phyloP scores from a whole-genome alignment of 2,329 filamentous ascomycete species.

The Huntiella abstrusa region DNA sequence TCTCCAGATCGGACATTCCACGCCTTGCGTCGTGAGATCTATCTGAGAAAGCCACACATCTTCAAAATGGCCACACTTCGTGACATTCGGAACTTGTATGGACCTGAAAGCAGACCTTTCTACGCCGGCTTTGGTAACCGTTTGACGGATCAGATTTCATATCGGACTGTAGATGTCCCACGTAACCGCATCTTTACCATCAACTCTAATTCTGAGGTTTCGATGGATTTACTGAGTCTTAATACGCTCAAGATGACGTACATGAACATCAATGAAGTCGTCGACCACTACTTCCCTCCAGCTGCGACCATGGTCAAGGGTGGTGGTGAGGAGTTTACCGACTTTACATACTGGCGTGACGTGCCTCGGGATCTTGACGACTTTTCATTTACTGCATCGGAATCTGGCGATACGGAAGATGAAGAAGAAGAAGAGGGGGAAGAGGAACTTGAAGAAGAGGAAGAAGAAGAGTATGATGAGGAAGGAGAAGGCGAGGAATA shows the following conservation, averaged over 20 bases:
- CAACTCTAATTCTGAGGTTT: slow-evolving; percentile 93
- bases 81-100: slow-evolving; percentile 82
- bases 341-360: slow-evolving; percentile 94
- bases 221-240: slow-evolving; percentile 69
- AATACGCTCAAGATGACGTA: slow-evolving; percentile 96
- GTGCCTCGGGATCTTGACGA: slow-evolving; percentile 67
- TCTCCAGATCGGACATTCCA: slow-evolving; percentile 91
- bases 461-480: slow-evolving; percentile 29
- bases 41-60: slow-evolving; percentile 87
- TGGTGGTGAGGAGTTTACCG: slow-evolving; percentile 85
- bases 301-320: slow-evolving; percentile 71
- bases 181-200: slow-evolving; percentile 93
- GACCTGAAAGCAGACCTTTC: slow-evolving; percentile 59
- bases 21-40: slow-evolving; percentile 77
- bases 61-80: slow-evolving; percentile 98
- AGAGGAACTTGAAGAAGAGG: slow-evolving; percentile 28
- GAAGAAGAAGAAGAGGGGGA: slow-evolving; percentile 35
- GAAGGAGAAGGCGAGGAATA: slow-evolving; percentile 22
- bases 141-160: slow-evolving; percentile 87
- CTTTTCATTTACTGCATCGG: slow-evolving; percentile 65
- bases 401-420: slow-evolving; percentile 32
- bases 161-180: slow-evolving; percentile 89
- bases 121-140: slow-evolving; percentile 96
- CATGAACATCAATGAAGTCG: slow-evolving; percentile 88
- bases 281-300: slow-evolving; percentile 95